A percentile compares a stretch with the other conserved stretches of the same genome.
These are phyloP conservation scores for Bassia scoparia DNA, from an alignment of 148 eudicot genomes.

Conservation along the genomic window DNA sequence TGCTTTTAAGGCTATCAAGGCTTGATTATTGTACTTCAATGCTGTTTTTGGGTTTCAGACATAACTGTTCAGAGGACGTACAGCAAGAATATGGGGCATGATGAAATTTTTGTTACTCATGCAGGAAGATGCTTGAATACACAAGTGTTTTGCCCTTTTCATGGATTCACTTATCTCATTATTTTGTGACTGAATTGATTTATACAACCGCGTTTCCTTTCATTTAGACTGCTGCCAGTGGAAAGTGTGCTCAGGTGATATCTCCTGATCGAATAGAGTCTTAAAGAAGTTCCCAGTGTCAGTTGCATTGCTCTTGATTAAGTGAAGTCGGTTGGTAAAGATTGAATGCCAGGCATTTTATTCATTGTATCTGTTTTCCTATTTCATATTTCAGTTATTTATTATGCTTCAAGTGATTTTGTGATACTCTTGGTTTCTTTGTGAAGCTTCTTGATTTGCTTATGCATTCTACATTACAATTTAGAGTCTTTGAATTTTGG, in stretches of 20 bases:
- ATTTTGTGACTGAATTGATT: neutral
- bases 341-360: constrained; percentile 2
- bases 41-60: constrained; percentile 45
- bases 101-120: neutral
- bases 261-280: constrained; percentile 44
- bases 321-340: constrained; percentile 99
- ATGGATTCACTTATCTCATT: no score
- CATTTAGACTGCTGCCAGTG: constrained; percentile 65
- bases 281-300: constrained; percentile 45
- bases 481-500: no score
- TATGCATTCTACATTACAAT: no score
- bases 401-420: constrained; percentile 1
- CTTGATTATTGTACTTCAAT: no score
- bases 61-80: constrained; percentile 95
- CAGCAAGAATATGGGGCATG: constrained; percentile 93
- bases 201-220: constrained; percentile 12
- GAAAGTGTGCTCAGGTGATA: constrained; percentile 70
- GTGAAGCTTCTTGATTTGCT: no score
- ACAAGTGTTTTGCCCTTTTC: neutral
- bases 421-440: neutral
- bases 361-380: neutral
- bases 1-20: no score
- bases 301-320: constrained; percentile 85
- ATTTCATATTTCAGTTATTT: neutral
- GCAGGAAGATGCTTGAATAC: neutral